Conservation (phyloP, 768 basidiomycete species). For the Naganishia randhawae region DNA sequence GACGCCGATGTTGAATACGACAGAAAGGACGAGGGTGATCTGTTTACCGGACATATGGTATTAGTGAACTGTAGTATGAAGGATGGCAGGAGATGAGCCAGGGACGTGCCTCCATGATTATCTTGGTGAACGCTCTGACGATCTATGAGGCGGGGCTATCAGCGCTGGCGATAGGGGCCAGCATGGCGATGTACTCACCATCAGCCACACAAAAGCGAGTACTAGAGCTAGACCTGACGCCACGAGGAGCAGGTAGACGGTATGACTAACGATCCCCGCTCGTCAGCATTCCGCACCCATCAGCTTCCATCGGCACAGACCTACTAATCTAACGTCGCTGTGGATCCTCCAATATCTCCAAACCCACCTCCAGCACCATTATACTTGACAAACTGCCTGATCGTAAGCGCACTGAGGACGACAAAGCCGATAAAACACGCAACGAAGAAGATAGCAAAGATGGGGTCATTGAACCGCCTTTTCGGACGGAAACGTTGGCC, state of each 20-base stretch:
- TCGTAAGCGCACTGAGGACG: constrained; percentile 63
- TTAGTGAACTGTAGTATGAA: constrained; percentile 66
- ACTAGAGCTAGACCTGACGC: constrained; percentile 66
- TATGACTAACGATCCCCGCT: constrained; percentile 55
- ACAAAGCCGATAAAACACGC: constrained; percentile 68
- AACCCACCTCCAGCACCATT: constrained; percentile 72
- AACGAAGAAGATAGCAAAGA: constrained; percentile 70
- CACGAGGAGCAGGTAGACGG: constrained; percentile 71
- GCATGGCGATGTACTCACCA: constrained; percentile 44
- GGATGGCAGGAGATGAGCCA: constrained; percentile 60
- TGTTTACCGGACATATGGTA: constrained; percentile 33
- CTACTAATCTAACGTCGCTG: constrained; percentile 65
- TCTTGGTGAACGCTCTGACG: constrained; percentile 66
- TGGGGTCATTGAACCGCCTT: constrained; percentile 67
- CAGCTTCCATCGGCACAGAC: constrained; percentile 37
- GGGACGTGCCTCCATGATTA: constrained; percentile 59
- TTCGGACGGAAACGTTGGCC: constrained; percentile 52
- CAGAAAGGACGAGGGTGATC: constrained; percentile 43
- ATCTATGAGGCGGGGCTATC: constrained; percentile 47
- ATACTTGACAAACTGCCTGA: constrained; percentile 61
- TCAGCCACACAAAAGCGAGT: constrained; percentile 64
- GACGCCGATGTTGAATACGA: constrained; percentile 59
- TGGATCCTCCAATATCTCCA: constrained; percentile 56
- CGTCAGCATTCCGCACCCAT: not conserved
- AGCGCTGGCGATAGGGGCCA: not conserved